Evolutionary conservation across 257 asterid genomes (phyloP), one percentile per base, ranked within the genome.

Genomic region (Solanum gandarillasii): DNA sequence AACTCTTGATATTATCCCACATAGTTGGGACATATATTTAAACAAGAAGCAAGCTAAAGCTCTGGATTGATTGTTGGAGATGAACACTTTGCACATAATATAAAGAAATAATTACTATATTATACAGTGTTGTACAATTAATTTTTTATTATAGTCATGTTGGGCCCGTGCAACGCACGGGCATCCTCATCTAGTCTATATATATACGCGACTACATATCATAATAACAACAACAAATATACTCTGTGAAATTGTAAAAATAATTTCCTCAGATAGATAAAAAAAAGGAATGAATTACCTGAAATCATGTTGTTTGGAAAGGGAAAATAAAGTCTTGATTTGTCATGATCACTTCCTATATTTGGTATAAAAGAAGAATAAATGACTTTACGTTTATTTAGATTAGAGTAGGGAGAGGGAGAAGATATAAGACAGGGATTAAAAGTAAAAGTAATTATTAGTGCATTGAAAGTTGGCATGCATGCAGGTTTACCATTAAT

Each of bases 301-400:
- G 91, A 90, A 71, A 89, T 12, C n/a, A 87, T 93, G 89, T 85
- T 90, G 94, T 60, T 81, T 88, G 7, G 93, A 86, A 74, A 91
- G 89, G 12, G 94, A 83, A 72, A 90, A 91, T 5, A 84, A 84
- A 60, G 5, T 43, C 38, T 25, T 90, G 91, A 18, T 91, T 91
- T 87, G 70, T 90, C 92, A 83, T 70, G 11, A 87, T 43, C 12
- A 87, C 60, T 83, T 89, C 92, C 92, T 93, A 91, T 91, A n/a
- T 89, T 46, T 35, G 58, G 5, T 1, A n/a, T 73, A 25, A 10
- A 72, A 41, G 46, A 41, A 10, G 35, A 76, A 46, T 21, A 36
- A 23, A 75, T 75, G 23, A 76, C 39, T 48, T 60, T n/a, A 70
- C 25, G n/a, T 68, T 55, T 81, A 81, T 25, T 85, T 48, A 48